A percentile compares a stretch with the other conserved stretches of the same genome.
Evolutionary conservation across 352 stramenopile genomes (phyloP).

Genomic region (Poterioochromonas sp.): DNA sequence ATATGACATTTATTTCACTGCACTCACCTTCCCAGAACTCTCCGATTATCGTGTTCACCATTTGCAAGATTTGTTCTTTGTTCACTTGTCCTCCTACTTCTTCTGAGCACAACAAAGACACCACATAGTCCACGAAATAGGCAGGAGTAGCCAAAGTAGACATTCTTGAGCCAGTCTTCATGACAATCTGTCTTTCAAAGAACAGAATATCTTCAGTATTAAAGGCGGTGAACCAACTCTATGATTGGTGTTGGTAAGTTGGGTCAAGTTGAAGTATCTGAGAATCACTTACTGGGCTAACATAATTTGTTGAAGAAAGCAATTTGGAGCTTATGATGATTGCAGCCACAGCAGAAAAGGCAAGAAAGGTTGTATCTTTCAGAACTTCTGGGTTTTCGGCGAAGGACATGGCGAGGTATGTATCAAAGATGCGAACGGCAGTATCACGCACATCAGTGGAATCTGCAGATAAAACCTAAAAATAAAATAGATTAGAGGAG

Average conservation of each 20-base stretch:
- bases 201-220: constrained; percentile 7
- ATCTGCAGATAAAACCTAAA: background rate
- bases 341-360: background rate
- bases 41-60: background rate
- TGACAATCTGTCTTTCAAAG: background rate
- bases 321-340: background rate
- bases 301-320: background rate
- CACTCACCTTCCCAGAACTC: background rate
- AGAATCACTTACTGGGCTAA: background rate
- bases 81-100: background rate
- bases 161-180: background rate
- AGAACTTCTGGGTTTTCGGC: background rate
- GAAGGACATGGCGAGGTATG: background rate
- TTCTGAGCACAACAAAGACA: background rate
- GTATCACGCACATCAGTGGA: background rate
- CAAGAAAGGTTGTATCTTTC: background rate
- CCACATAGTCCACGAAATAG: background rate
- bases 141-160: background rate
- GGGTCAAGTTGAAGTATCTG: too few relatives aligned
- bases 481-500: too few relatives aligned
- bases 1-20: background rate
- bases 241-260: too few relatives aligned
- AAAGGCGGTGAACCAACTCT: background rate
- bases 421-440: background rate
- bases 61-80: too few relatives aligned